Percentiles rank a stretch among this genome's conserved stretches.
phyloP scores from a whole-genome alignment of 768 basidiomycete genomes.

The Termitomyces sp. region DNA sequence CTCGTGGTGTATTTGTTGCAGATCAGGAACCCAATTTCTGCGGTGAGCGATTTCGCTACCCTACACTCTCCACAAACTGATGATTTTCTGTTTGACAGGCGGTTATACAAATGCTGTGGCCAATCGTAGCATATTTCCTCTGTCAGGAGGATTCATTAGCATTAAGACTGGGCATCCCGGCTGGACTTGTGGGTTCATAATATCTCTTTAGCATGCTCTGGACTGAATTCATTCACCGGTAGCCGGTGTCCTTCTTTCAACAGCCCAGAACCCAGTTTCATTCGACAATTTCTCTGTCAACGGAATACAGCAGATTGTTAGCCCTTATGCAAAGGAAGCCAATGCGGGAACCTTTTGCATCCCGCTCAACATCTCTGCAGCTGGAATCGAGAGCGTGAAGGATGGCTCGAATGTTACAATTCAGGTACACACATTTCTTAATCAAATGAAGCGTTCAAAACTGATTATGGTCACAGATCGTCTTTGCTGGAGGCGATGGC shows the following conservation, averaged over 20 bases:
- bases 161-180: constrained; percentile 54
- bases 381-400: constrained; percentile 40
- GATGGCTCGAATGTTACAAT: constrained; percentile 73
- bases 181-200: constrained; percentile 42
- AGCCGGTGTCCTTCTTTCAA: constrained; percentile 57
- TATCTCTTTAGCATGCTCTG: background rate
- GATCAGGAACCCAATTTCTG: constrained; percentile 57
- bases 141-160: constrained; percentile 56
- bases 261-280: constrained; percentile 52
- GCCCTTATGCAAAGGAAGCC: constrained; percentile 42
- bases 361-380: constrained; percentile 51
- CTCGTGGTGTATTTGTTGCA: constrained; percentile 65
- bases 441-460: background rate
- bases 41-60: constrained; percentile 33
- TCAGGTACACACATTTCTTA: constrained; percentile 29
- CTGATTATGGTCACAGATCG: background rate
- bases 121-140: constrained; percentile 66
- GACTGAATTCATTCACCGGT: background rate
- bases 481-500: background rate
- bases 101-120: constrained; percentile 51
- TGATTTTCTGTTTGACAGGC: constrained; percentile 33
- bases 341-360: constrained; percentile 62
- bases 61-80: background rate
- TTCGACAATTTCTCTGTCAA: constrained; percentile 56
- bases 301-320: constrained; percentile 28